These are phyloP conservation scores for Gliomastix tumulicola DNA, from an alignment of 2,329 filamentous ascomycete genomes.

Conservation along the genomic window DNA sequence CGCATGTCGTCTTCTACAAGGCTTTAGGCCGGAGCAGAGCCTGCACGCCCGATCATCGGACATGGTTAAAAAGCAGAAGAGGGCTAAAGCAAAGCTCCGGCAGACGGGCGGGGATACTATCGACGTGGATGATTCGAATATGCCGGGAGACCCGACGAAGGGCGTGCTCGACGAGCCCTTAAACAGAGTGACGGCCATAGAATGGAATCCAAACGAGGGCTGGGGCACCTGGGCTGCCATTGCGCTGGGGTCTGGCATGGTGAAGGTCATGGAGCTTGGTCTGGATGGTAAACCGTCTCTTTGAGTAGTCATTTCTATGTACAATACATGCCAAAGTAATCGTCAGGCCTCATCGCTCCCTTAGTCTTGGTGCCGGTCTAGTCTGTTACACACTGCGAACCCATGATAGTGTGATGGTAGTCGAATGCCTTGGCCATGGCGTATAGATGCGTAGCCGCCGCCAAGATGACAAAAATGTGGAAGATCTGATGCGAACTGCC, in stretches of 20 bases:
- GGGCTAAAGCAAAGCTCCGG: conserved; percentile 17
- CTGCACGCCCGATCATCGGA: conserved; percentile 33
- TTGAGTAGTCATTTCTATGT: not conserved
- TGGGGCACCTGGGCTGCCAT: conserved; percentile 62
- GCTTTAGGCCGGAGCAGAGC: conserved; percentile 43
- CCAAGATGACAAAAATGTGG: conserved; percentile 79
- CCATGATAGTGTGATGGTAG: conserved; percentile 62
- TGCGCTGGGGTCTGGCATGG: conserved; percentile 59
- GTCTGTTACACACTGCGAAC: conserved; percentile 35
- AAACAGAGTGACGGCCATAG: conserved; percentile 53
- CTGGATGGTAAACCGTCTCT: conserved; percentile 26
- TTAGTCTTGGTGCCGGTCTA: conserved; percentile 1
- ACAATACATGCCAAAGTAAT: not conserved
- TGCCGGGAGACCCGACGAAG: conserved; percentile 28
- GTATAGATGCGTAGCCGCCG: conserved; percentile 73
- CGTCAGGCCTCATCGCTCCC: conserved; percentile 2
- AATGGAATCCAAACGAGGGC: conserved; percentile 63
- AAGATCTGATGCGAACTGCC: conserved; percentile 96
- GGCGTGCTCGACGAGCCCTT: conserved; percentile 53
- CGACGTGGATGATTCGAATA: conserved; percentile 18
- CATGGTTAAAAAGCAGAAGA: conserved; percentile 19
- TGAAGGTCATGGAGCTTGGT: conserved; percentile 61
- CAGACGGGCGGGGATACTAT: conserved; percentile 28
- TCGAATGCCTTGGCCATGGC: conserved; percentile 83
- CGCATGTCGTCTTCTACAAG: conserved; percentile 41